phyloP scores from a whole-genome alignment of 1,139 yeast species.

The Suhomyces maxii region DNA sequence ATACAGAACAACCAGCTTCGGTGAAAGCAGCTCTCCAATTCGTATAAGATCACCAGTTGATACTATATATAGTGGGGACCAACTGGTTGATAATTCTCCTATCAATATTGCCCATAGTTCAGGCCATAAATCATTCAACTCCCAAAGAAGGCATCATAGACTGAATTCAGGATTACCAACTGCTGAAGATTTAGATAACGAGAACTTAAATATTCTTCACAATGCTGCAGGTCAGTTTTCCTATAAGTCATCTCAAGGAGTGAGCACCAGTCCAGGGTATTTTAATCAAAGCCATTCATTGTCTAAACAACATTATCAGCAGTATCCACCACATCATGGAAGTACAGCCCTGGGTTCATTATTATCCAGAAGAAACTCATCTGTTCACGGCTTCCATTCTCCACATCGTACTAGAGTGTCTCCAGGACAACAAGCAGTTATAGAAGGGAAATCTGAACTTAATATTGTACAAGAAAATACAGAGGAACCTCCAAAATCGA shows the following conservation, averaged over 20 bases:
- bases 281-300: slow-evolving; percentile 12
- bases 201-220: slow-evolving; percentile 41
- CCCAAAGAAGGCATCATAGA: slow-evolving; percentile 2
- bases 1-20: slow-evolving; percentile 1
- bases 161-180: slow-evolving; percentile 5
- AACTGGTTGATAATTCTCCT: slow-evolving; percentile 7
- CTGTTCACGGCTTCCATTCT: slow-evolving; percentile 8
- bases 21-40: slow-evolving; percentile 6
- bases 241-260: slow-evolving; percentile 8
- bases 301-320: not conserved
- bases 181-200: slow-evolving; percentile 38
- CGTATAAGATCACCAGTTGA: slow-evolving; percentile 13
- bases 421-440: slow-evolving; percentile 6
- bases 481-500: slow-evolving; percentile 20
- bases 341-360: slow-evolving; percentile 18
- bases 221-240: slow-evolving; percentile 19
- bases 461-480: slow-evolving; percentile 14
- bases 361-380: slow-evolving; percentile 25
- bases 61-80: slow-evolving; percentile 4
- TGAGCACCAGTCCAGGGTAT: slow-evolving; percentile 15
- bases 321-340: slow-evolving; percentile 5
- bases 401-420: slow-evolving; percentile 7
- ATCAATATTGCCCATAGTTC: slow-evolving; percentile 1
- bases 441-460: slow-evolving; percentile 9
- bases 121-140: slow-evolving; percentile 2